Percentiles rank a stretch among this genome's conserved stretches.
These are phyloP conservation scores for Calocera cornea DNA, from an alignment of 768 basidiomycete genomes.

Conservation along the genomic window DNA sequence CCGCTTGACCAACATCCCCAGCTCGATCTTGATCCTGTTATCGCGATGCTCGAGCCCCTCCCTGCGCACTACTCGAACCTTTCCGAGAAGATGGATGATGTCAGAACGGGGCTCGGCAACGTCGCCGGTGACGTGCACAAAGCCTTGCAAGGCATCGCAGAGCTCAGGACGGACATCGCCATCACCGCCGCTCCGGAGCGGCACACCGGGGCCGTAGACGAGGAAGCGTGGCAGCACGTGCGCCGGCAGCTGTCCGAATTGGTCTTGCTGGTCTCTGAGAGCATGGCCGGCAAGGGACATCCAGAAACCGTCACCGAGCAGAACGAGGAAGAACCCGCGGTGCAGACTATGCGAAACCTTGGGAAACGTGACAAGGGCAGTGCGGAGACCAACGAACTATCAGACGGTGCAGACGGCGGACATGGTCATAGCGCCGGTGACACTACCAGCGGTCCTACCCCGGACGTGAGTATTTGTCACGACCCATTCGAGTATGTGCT, in stretches of 20 bases:
- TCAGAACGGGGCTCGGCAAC: background rate
- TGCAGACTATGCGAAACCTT: background rate
- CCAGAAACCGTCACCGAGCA: background rate
- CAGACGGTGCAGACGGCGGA: background rate
- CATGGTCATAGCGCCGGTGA: background rate
- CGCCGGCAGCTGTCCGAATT: background rate
- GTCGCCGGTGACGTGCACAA: background rate
- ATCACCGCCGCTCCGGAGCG: background rate
- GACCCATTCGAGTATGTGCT: background rate
- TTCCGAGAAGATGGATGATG: background rate
- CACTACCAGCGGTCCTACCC: background rate
- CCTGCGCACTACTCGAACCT: background rate
- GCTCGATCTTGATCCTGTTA: background rate
- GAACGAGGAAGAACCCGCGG: background rate
- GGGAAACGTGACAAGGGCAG: background rate
- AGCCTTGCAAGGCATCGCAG: background rate
- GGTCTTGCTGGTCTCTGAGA: background rate
- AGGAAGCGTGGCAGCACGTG: background rate
- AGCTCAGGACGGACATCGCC: slow-evolving; percentile 1
- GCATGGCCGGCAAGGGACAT: background rate
- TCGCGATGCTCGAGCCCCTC: background rate
- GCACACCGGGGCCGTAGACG: background rate
- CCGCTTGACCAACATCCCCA: background rate
- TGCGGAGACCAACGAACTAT: background rate
- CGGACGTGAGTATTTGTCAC: background rate